phyloP scores from a whole-genome alignment of 768 basidiomycete species.

The Collybiopsis confluens region DNA sequence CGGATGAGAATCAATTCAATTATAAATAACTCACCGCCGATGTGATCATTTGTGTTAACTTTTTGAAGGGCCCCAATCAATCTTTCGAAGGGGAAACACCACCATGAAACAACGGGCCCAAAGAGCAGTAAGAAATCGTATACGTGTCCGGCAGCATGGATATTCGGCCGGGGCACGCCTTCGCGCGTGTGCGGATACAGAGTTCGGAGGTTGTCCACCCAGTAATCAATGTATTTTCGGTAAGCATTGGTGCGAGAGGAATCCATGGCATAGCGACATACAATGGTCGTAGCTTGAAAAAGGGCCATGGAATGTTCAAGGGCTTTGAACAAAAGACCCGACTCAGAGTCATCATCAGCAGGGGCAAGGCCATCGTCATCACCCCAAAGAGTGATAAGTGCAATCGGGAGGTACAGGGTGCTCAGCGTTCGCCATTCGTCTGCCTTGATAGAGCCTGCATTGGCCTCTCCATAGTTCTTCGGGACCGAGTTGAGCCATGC shows the following conservation, averaged over 20 bases:
- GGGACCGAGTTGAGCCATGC: constrained; percentile 26
- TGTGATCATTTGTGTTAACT: constrained; percentile 23
- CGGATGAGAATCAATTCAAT: too few species aligned
- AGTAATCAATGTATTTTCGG: constrained; percentile 5
- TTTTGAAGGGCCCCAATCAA: constrained; percentile 32
- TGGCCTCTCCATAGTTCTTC: constrained; percentile 19
- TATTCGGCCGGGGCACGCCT: constrained; percentile 17
- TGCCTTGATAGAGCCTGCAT: constrained; percentile 32
- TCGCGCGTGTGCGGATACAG: constrained; percentile 13
- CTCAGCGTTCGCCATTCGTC: constrained; percentile 29
- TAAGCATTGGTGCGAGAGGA: not conserved
- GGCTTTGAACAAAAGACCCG: not conserved
- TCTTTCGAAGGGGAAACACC: constrained; percentile 33
- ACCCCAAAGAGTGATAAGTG: constrained; percentile 29
- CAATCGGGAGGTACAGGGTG: constrained; percentile 29
- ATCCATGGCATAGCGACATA: constrained; percentile 13
- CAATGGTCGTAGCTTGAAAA: constrained; percentile 16
- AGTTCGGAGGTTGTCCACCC: constrained; percentile 10
- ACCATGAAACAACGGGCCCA: constrained; percentile 34
- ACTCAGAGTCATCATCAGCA: not conserved
- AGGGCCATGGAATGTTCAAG: constrained; percentile 22
- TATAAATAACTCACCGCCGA: not conserved
- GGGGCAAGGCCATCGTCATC: constrained; percentile 3
- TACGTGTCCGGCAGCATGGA: constrained; percentile 26
- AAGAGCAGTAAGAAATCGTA: constrained; percentile 24